Conservation (phyloP, 2,329 filamentous ascomycete genomes). For the Lomentospora prolificans region DNA sequence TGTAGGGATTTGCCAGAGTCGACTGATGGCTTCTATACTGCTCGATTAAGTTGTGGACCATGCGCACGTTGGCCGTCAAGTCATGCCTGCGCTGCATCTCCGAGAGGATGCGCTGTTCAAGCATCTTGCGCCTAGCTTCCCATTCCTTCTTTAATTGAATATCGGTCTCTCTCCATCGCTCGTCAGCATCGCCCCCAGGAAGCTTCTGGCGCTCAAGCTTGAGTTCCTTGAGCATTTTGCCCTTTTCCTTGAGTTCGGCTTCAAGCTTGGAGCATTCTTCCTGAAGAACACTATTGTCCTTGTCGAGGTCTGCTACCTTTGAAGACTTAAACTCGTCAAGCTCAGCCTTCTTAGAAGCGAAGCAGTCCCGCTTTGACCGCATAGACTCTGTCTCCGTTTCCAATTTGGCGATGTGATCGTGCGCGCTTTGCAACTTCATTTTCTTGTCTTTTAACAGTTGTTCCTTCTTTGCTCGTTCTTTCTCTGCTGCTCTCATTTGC, state of each 20-base stretch:
- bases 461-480: constrained; percentile 70
- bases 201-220: constrained; percentile 60
- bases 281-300: constrained; percentile 50
- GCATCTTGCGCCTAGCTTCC: constrained; percentile 40
- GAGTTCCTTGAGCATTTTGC: constrained; percentile 59
- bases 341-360: constrained; percentile 41
- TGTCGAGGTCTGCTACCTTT: constrained; percentile 41
- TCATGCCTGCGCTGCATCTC: constrained; percentile 22
- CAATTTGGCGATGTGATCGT: constrained; percentile 61
- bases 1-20: constrained; percentile 26
- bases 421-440: constrained; percentile 57
- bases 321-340: constrained; percentile 41
- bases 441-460: constrained; percentile 59
- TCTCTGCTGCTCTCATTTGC: constrained; percentile 70
- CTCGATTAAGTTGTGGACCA: constrained; percentile 5
- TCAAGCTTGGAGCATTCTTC: constrained; percentile 57
- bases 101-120: constrained; percentile 38
- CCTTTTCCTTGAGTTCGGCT: constrained; percentile 57
- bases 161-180: constrained; percentile 43
- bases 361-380: constrained; percentile 43
- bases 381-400: constrained; percentile 53
- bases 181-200: constrained; percentile 51
- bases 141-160: constrained; percentile 44
- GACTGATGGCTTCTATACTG: constrained; percentile 5
- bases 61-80: not conserved